Evolutionary conservation across 306 rosid species (phyloP).

Genomic region (Calophaca sinica): DNA sequence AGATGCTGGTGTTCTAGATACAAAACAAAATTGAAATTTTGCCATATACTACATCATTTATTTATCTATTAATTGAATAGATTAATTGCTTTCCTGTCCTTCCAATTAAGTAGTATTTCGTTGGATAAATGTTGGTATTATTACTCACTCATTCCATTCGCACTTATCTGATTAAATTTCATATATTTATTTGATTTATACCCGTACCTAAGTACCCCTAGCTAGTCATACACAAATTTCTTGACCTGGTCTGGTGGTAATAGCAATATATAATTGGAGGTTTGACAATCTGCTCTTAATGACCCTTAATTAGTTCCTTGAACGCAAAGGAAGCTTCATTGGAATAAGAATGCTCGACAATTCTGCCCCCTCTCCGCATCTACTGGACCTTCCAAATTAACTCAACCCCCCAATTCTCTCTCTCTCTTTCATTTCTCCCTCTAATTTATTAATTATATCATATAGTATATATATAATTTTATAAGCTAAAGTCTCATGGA

Average conservation of each 20-base stretch:
- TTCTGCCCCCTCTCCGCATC: conserved; percentile 69
- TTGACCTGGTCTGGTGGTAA: conserved; percentile 28
- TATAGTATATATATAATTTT: conserved; percentile 20
- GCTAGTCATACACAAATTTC: conserved; percentile 14
- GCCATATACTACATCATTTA: background rate
- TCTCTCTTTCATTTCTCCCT: conserved; percentile 40
- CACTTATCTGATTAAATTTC: background rate
- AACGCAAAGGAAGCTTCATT: conserved; percentile 92
- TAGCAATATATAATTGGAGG: conserved; percentile 50
- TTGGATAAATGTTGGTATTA: conserved; percentile 19
- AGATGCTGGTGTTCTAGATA: background rate
- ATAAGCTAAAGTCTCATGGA: conserved; percentile 57
- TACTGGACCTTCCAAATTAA: conserved; percentile 51
- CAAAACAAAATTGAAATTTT: conserved; percentile 33
- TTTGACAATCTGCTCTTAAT: conserved; percentile 73
- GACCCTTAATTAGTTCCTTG: conserved; percentile 62
- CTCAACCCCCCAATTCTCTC: conserved; percentile 9
- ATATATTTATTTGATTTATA: background rate
- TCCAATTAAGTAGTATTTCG: conserved; percentile 1
- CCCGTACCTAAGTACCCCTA: background rate
- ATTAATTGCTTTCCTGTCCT: conserved; percentile 14
- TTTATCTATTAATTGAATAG: background rate
- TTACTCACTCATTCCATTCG: background rate
- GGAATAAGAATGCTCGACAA: conserved; percentile 81
- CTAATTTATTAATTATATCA: conserved; percentile 28